phyloP scores from a whole-genome alignment of 108 stramenopile genomes.

The Cylindrotheca fusiformis region DNA sequence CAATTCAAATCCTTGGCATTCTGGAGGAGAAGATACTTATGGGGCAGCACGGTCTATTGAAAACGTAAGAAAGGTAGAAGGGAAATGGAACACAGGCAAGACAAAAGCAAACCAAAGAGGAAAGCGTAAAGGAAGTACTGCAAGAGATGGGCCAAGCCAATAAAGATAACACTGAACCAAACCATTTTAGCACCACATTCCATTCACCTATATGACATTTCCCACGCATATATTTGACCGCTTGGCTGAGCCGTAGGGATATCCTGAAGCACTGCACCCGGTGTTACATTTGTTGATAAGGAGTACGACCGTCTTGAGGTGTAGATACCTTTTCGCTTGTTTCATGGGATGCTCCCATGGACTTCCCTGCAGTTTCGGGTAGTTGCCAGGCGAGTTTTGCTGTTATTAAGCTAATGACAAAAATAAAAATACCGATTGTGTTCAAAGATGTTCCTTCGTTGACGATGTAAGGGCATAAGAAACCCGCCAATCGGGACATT shows the following conservation, averaged over 20 bases:
- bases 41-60: conserved; percentile 79
- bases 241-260: no score
- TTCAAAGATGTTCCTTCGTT: conserved; percentile 21
- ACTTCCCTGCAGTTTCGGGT: conserved; percentile 39
- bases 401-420: conserved; percentile 19
- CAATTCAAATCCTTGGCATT: conserved; percentile 74
- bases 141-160: no score
- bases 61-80: conserved; percentile 68
- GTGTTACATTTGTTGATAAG: no score
- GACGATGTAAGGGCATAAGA: conserved; percentile 46
- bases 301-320: no score
- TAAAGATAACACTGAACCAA: no score
- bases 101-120: no score
- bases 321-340: background rate
- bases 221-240: no score
- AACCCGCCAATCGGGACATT: conserved; percentile 42
- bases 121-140: no score
- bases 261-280: no score
- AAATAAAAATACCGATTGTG: conserved; percentile 33
- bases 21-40: conserved; percentile 92
- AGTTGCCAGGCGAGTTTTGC: conserved; percentile 7
- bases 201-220: no score
- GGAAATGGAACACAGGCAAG: conserved; percentile 71
- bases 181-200: no score
- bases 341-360: conserved; percentile 14